Conservation (phyloP, 352 stramenopile genomes). For the Pythium inflatum region DNA sequence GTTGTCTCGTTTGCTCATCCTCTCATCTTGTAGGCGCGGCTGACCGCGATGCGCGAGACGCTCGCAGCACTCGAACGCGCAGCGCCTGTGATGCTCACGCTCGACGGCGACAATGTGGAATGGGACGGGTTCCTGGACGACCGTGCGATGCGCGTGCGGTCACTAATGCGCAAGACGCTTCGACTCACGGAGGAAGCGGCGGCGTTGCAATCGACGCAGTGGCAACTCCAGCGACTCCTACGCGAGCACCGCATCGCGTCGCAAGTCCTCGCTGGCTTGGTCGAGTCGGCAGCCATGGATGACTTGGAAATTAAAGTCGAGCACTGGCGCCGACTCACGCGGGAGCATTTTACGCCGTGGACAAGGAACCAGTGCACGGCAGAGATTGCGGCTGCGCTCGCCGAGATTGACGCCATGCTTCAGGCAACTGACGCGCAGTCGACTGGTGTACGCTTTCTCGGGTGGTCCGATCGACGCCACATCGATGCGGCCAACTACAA, state of each 20-base stretch:
- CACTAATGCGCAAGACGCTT: background rate
- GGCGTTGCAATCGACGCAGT: background rate
- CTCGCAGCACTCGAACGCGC: background rate
- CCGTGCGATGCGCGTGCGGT: background rate
- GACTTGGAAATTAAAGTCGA: background rate
- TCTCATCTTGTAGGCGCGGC: too few species aligned
- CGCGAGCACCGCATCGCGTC: slow-evolving; percentile 5
- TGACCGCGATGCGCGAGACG: background rate
- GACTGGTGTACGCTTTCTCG: background rate
- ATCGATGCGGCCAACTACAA: background rate
- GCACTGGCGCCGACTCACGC: background rate
- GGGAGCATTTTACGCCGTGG: background rate
- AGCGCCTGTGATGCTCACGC: too few species aligned
- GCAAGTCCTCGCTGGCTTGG: background rate
- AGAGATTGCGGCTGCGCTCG: background rate
- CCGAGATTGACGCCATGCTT: background rate
- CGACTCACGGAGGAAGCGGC: background rate
- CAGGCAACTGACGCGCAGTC: background rate
- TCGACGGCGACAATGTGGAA: background rate
- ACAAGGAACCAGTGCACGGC: background rate
- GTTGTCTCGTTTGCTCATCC: too few species aligned
- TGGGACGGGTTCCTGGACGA: slow-evolving; percentile 15
- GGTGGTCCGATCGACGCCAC: background rate
- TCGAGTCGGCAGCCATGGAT: background rate
- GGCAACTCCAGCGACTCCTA: background rate